These are phyloP conservation scores for Metschnikowia kofuensis DNA, from an alignment of 805 yeast species.

Conservation along the genomic window DNA sequence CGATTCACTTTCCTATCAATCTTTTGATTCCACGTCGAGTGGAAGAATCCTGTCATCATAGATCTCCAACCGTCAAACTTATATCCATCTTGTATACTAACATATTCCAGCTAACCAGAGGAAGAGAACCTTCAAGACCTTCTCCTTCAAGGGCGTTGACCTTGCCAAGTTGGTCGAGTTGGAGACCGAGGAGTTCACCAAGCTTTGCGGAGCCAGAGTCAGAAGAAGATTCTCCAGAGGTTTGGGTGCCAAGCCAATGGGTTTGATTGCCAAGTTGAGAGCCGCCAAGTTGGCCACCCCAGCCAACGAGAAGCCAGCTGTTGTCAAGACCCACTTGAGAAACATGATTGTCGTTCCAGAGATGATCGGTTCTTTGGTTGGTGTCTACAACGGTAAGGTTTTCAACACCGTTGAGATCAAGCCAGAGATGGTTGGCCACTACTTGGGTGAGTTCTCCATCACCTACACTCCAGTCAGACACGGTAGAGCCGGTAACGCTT, in stretches of 20 bases:
- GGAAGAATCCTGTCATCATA: too few species aligned
- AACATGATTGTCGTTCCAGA: slow-evolving; percentile 98
- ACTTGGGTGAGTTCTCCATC: slow-evolving; percentile 99
- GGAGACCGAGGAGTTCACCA: slow-evolving; percentile 95
- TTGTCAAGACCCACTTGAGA: slow-evolving; percentile 99
- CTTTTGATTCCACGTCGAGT: too few species aligned
- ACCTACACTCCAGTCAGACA: slow-evolving; percentile 99
- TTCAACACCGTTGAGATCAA: slow-evolving; percentile 98
- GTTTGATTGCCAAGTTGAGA: slow-evolving; percentile 95
- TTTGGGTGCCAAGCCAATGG: slow-evolving; percentile 91
- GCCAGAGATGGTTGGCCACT: slow-evolving; percentile 99
- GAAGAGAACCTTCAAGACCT: slow-evolving; percentile 93
- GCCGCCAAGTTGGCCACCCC: slow-evolving; percentile 90
- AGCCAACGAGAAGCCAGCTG: slow-evolving; percentile 94
- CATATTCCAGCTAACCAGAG: slow-evolving; percentile 52
- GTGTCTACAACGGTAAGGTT: slow-evolving; percentile 99
- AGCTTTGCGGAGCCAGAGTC: slow-evolving; percentile 96
- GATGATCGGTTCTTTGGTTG: slow-evolving; percentile 98
- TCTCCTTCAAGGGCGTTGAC: slow-evolving; percentile 99
- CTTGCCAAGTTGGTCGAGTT: slow-evolving; percentile 89
- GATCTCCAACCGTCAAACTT: too few species aligned
- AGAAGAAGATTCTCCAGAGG: slow-evolving; percentile 99
- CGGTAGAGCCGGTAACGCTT: slow-evolving; percentile 94
- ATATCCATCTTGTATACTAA: slow-evolving; percentile 5
- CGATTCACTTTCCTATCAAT: too few species aligned